Evolutionary conservation across 768 basidiomycete genomes (phyloP).

Genomic region (Lactarius sanguifluus): DNA sequence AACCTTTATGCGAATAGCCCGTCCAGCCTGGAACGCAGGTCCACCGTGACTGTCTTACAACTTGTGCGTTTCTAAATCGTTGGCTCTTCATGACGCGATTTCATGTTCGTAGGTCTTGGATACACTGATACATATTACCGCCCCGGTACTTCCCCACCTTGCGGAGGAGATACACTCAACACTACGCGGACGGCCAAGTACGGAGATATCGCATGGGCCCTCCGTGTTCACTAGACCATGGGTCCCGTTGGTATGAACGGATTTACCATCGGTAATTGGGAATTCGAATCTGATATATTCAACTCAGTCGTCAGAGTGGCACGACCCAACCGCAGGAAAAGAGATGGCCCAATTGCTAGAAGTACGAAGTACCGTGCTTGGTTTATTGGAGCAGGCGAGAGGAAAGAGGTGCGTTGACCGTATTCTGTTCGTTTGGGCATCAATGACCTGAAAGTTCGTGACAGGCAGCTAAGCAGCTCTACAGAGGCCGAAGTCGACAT

Average conservation of each 20-base stretch:
- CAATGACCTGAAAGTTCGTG: conserved; percentile 13
- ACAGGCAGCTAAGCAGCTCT: conserved; percentile 69
- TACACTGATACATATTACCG: conserved; percentile 67
- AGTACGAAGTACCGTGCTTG: conserved; percentile 60
- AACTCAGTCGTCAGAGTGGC: conserved; percentile 58
- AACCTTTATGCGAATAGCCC: conserved; percentile 71
- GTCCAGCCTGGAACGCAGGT: conserved; percentile 54
- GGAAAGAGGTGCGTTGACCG: conserved; percentile 59
- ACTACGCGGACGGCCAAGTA: conserved; percentile 25
- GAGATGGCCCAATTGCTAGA: conserved; percentile 66
- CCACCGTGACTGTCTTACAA: conserved; percentile 68
- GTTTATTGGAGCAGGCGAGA: conserved; percentile 74
- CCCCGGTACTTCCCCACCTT: conserved; percentile 87
- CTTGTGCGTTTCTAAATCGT: conserved; percentile 55
- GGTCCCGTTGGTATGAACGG: conserved; percentile 59
- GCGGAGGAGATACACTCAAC: conserved; percentile 79
- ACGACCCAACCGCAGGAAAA: conserved; percentile 50
- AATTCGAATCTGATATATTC: neutral
- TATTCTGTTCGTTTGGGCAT: neutral
- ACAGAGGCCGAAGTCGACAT: conserved; percentile 76
- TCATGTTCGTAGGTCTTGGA: conserved; percentile 51
- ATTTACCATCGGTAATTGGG: neutral
- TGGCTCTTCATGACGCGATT: neutral
- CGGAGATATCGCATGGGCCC: conserved; percentile 32
- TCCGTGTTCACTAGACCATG: conserved; percentile 78